Evolutionary conservation across 2,329 filamentous ascomycete genomes (phyloP).

Genomic region (Lasiodiplodia theobromae): DNA sequence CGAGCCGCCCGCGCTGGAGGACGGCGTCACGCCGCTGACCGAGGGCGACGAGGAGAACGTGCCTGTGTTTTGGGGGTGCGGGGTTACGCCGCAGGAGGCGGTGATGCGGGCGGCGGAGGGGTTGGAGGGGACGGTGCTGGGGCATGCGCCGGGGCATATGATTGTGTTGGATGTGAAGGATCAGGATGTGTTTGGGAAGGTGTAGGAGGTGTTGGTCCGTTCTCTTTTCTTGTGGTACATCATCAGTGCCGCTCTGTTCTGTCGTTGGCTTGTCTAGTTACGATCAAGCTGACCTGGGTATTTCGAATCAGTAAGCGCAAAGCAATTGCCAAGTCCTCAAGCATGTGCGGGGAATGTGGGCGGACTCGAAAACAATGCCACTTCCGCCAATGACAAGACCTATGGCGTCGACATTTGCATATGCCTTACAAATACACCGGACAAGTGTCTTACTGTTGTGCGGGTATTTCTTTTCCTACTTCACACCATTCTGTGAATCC

Average conservation of each 20-base stretch:
- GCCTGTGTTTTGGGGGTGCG: conserved; percentile 70
- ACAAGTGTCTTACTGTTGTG: not conserved
- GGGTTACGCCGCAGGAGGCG: conserved; percentile 71
- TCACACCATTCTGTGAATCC: not conserved
- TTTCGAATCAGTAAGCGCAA: too few relatives aligned
- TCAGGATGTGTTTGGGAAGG: conserved; percentile 16
- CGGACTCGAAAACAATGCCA: not conserved
- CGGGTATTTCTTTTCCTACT: not conserved
- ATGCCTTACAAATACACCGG: not conserved
- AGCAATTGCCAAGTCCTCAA: too few relatives aligned
- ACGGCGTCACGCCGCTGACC: conserved; percentile 47
- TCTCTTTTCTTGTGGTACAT: not conserved
- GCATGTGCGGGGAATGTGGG: not conserved
- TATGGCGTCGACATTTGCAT: not conserved
- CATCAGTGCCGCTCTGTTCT: too few relatives aligned
- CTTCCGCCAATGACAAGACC: not conserved
- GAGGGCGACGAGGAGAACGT: conserved; percentile 53
- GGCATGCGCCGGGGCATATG: conserved; percentile 70
- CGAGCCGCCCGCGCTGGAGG: conserved; percentile 51
- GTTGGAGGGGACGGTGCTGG: conserved; percentile 64
- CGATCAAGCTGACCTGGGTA: too few relatives aligned
- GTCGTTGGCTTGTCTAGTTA: too few relatives aligned
- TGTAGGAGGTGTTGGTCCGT: not conserved
- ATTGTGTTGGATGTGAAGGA: conserved; percentile 59
- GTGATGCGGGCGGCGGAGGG: conserved; percentile 59